Percentiles rank a stretch among this genome's conserved stretches.
Conservation (phyloP, 345 rosid species). For the Hibiscus mutabilis region DNA sequence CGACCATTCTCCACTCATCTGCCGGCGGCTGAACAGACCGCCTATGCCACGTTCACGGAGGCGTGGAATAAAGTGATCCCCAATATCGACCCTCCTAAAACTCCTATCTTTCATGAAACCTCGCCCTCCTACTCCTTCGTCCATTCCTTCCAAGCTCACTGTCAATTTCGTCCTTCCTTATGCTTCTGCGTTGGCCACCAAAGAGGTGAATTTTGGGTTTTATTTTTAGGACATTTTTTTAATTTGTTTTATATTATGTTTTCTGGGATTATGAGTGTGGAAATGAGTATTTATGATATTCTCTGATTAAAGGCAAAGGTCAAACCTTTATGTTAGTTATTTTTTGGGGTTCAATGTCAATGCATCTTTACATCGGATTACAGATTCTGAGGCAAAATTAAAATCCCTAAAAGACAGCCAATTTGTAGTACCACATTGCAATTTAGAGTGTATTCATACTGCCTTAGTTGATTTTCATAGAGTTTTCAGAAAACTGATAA, state of each 20-base stretch:
- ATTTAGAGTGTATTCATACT: neutral
- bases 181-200: constrained; percentile 33
- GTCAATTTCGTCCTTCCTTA: constrained; percentile 48
- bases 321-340: neutral
- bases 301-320: neutral
- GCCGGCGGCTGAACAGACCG: constrained; percentile 4
- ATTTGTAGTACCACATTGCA: neutral
- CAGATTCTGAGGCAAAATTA: neutral
- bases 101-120: constrained; percentile 38
- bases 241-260: neutral
- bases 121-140: constrained; percentile 28
- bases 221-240: neutral
- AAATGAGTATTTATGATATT: neutral
- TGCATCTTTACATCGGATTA: neutral
- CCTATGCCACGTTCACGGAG: constrained; percentile 30
- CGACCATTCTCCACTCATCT: constrained; percentile 30
- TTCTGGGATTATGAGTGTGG: neutral
- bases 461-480: no score
- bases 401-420: neutral
- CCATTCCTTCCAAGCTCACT: constrained; percentile 45
- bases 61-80: constrained; percentile 44
- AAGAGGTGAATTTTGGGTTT: constrained; percentile 23
- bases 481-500: no score
- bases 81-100: constrained; percentile 39
- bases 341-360: neutral